Percentiles rank a stretch among this genome's conserved stretches.
Conservation (phyloP, 2,329 filamentous ascomycete genomes). For the Curvularia sp. region DNA sequence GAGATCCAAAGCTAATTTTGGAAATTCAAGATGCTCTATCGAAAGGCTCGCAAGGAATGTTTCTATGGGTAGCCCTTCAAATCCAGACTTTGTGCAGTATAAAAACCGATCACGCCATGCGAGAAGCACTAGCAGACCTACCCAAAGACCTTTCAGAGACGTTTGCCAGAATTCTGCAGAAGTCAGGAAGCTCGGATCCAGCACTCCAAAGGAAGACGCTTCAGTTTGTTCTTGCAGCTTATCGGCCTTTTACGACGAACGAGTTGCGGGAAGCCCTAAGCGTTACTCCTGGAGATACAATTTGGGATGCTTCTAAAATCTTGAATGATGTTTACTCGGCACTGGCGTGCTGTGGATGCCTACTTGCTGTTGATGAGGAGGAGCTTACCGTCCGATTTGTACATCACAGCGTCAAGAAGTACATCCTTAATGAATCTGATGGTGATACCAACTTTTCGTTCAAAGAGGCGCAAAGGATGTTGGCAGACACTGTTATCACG, state of each 20-base stretch:
- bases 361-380: constrained; percentile 36
- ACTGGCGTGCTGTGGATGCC: constrained; percentile 32
- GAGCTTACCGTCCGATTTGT: constrained; percentile 30
- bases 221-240: constrained; percentile 43
- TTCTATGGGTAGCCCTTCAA: constrained; percentile 36
- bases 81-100: constrained; percentile 40
- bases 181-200: constrained; percentile 13
- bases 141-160: constrained; percentile 29
- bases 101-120: constrained; percentile 49
- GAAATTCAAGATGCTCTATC: constrained; percentile 35
- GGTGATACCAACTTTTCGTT: constrained; percentile 8
- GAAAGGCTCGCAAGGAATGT: constrained; percentile 33
- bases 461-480: constrained; percentile 17
- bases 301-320: constrained; percentile 21
- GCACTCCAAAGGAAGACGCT: constrained; percentile 37
- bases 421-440: constrained; percentile 15
- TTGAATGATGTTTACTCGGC: constrained; percentile 29
- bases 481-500: constrained; percentile 31
- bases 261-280: constrained; percentile 53
- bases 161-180: constrained; percentile 13
- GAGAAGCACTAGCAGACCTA: constrained; percentile 28
- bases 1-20: constrained; percentile 35
- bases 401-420: constrained; percentile 34
- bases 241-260: constrained; percentile 39
- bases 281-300: constrained; percentile 44